Evolutionary conservation across 176 grass and related monocot species (phyloP).

Genomic region (Oryza longistaminata): DNA sequence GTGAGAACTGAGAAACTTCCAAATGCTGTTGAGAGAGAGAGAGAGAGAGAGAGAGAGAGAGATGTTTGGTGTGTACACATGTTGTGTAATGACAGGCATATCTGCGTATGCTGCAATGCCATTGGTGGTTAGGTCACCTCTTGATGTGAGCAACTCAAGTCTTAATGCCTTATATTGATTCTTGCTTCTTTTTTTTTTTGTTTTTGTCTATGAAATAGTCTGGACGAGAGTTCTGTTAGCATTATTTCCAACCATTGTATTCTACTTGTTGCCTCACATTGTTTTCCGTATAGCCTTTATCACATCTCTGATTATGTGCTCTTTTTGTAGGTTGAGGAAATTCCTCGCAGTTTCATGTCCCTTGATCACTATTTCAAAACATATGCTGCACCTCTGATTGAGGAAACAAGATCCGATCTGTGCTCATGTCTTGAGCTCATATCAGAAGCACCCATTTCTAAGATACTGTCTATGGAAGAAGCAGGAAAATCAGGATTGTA

Average conservation of each 20-base stretch:
- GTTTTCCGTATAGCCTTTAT: neutral
- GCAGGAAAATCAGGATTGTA: constrained; percentile 31
- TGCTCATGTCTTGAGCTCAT: constrained; percentile 60
- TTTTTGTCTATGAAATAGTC: neutral
- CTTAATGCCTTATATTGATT: neutral
- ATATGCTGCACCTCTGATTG: constrained; percentile 55
- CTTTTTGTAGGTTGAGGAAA: constrained; percentile 49
- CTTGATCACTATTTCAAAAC: constrained; percentile 47
- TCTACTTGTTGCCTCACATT: neutral
- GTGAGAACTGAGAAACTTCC: neutral
- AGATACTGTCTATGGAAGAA: constrained; percentile 55
- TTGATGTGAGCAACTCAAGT: neutral
- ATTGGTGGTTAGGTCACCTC: neutral
- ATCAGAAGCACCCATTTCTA: constrained; percentile 46
- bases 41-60: no score
- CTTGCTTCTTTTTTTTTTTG: neutral
- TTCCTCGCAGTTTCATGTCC: constrained; percentile 55
- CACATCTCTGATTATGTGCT: neutral
- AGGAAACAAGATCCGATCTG: constrained; percentile 69
- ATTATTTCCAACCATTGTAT: neutral
- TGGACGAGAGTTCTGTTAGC: neutral
- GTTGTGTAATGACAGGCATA: neutral
- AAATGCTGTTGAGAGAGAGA: neutral
- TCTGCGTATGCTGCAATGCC: neutral
- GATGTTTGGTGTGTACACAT: neutral